Percentiles rank a stretch among this genome's conserved stretches.
Evolutionary conservation across 2,329 filamentous ascomycete species (phyloP).

Genomic region (Aphanoascus verrucosus): DNA sequence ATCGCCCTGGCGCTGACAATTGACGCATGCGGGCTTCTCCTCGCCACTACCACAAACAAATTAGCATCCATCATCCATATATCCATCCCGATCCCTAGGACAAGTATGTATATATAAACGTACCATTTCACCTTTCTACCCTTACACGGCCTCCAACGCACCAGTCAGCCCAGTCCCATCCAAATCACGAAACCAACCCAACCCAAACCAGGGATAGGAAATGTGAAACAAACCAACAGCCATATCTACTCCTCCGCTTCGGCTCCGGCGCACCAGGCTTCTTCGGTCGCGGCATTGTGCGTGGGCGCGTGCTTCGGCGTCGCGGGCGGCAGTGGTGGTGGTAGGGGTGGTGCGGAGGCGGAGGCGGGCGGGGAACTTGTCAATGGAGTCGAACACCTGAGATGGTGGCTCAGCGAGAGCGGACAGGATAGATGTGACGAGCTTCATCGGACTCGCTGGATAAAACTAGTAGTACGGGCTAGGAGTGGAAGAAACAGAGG

Average conservation of each 20-base stretch:
- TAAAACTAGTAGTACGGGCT: neutral
- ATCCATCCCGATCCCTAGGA: too few species aligned
- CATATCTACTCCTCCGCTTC: constrained; percentile 52
- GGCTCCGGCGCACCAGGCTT: constrained; percentile 48
- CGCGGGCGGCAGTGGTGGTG: neutral
- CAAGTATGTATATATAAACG: constrained; percentile 2
- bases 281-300: constrained; percentile 51
- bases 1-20: constrained; percentile 62
- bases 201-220: neutral
- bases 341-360: too few species aligned
- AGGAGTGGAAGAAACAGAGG: neutral
- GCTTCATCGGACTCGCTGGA: constrained; percentile 3
- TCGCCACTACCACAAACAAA: constrained; percentile 47
- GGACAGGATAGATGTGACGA: neutral
- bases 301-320: neutral
- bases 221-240: constrained; percentile 46
- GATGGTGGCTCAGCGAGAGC: constrained; percentile 1
- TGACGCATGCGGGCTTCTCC: constrained; percentile 60
- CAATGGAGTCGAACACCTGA: neutral
- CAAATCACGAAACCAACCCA: constrained; percentile 6
- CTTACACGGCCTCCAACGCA: constrained; percentile 56
- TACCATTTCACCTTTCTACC: constrained; percentile 61
- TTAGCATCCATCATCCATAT: neutral
- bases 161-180: constrained; percentile 8
- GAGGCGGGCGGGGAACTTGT: neutral